These are phyloP conservation scores for Kalmusia sp. DNA, from an alignment of 2,329 filamentous ascomycete genomes.

Conservation along the genomic window DNA sequence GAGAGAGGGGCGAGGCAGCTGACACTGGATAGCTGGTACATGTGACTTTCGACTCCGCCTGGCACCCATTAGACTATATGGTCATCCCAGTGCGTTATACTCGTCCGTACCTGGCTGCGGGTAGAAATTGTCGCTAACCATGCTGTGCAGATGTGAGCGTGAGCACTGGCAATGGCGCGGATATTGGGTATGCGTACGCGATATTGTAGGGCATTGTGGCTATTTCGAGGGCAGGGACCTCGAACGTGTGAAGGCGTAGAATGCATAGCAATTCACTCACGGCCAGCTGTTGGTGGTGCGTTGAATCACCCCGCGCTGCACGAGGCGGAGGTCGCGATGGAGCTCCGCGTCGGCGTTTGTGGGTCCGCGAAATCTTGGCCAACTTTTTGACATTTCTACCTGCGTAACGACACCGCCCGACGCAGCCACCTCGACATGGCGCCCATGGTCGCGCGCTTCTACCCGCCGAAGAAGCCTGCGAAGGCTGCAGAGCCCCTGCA, in stretches of 20 bases:
- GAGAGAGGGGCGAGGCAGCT: conserved; percentile 18
- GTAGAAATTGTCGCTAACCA: conserved; percentile 99
- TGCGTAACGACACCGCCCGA: neutral
- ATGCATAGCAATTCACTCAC: conserved; percentile 31
- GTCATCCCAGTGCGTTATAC: neutral
- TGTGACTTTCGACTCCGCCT: conserved; percentile 95
- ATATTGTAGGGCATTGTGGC: conserved; percentile 72
- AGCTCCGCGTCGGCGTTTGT: conserved; percentile 30
- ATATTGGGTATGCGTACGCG: conserved; percentile 58
- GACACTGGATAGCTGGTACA: conserved; percentile 90
- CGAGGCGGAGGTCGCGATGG: conserved; percentile 6
- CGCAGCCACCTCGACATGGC: conserved; percentile 48
- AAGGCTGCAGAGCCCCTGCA: neutral
- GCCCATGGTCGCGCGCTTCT: conserved; percentile 48
- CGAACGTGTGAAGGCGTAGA: conserved; percentile 10
- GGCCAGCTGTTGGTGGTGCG: neutral
- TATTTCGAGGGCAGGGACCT: conserved; percentile 28
- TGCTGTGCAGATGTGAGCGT: conserved; percentile 55
- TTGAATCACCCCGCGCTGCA: conserved; percentile 6
- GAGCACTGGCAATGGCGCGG: neutral
- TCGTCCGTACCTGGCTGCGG: conserved; percentile 75
- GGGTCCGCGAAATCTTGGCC: conserved; percentile 39
- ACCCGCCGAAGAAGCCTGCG: neutral
- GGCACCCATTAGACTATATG: conserved; percentile 24
- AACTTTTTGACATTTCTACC: conserved; percentile 6